Evolutionary conservation across 2,329 filamentous ascomycete species (phyloP).

Genomic region (Clarireedia monteithiana): DNA sequence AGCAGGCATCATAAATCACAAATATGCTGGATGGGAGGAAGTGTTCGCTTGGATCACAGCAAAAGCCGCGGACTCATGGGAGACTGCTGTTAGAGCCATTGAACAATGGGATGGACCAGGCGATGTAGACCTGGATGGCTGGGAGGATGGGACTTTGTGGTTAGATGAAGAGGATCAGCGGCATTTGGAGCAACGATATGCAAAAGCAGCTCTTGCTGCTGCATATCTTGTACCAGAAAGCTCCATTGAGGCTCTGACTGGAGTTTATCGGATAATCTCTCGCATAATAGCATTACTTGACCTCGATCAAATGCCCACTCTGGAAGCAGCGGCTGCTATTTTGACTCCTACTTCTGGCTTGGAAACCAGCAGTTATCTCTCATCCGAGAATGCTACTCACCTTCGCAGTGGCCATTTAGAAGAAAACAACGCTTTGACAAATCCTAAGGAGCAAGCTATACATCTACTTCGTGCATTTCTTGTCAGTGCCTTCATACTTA

Average conservation of each 20-base stretch:
- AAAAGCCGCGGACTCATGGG: slow-evolving; percentile 53
- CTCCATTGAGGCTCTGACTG: slow-evolving; percentile 48
- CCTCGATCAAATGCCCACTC: slow-evolving; percentile 46
- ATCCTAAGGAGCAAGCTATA: slow-evolving; percentile 46
- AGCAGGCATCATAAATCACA: slow-evolving; percentile 21
- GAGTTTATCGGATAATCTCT: slow-evolving; percentile 51
- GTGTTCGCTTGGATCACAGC: slow-evolving; percentile 59
- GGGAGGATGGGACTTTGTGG: slow-evolving; percentile 42
- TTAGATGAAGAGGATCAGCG: slow-evolving; percentile 52
- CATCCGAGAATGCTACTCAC: slow-evolving; percentile 35
- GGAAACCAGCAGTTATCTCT: slow-evolving; percentile 29
- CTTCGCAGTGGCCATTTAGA: slow-evolving; percentile 48
- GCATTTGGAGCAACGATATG: slow-evolving; percentile 56
- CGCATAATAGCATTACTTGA: slow-evolving; percentile 54
- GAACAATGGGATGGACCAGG: slow-evolving; percentile 67
- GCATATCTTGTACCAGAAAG: slow-evolving; percentile 59
- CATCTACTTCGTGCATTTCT: slow-evolving; percentile 56
- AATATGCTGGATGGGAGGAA: slow-evolving; percentile 59
- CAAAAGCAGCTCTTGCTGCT: slow-evolving; percentile 57
- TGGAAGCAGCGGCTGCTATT: slow-evolving; percentile 40
- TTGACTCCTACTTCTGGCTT: slow-evolving; percentile 36
- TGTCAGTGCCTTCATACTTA: slow-evolving; percentile 51
- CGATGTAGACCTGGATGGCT: slow-evolving; percentile 61
- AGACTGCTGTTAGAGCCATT: slow-evolving; percentile 52
- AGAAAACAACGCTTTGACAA: slow-evolving; percentile 56